Conservation (phyloP, 1,139 yeast species). For the Hyphopichia khmerensis region DNA sequence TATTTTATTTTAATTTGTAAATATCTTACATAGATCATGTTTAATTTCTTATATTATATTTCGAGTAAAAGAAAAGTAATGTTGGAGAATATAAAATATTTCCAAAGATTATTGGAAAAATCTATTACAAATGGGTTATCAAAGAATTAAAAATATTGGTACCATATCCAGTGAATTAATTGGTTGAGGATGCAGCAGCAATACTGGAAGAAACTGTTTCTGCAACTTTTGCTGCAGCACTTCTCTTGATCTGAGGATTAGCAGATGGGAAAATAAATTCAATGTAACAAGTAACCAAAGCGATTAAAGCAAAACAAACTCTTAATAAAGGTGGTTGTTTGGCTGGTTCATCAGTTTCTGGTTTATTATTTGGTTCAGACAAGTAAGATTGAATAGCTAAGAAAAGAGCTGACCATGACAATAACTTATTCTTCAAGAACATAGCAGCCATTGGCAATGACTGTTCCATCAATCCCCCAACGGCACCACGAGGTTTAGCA, state of each 20-base stretch:
- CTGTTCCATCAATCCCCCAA: constrained; percentile 50
- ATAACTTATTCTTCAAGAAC: constrained; percentile 52
- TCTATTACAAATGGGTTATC: neutral
- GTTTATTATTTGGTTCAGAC: constrained; percentile 46
- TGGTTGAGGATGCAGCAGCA: constrained; percentile 11
- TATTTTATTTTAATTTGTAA: neutral
- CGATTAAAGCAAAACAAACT: constrained; percentile 45
- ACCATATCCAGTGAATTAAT: neutral
- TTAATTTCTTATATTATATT: constrained; percentile 1
- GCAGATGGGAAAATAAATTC: constrained; percentile 44
- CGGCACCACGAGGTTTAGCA: constrained; percentile 48
- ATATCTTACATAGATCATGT: neutral
- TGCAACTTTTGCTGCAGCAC: constrained; percentile 16
- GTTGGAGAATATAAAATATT: neutral
- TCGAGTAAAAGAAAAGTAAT: neutral
- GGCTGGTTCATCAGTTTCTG: constrained; percentile 22
- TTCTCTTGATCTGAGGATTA: constrained; percentile 25
- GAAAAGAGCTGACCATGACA: constrained; percentile 59
- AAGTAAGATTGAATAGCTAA: constrained; percentile 51
- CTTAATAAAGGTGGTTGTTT: constrained; percentile 43
- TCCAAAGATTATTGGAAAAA: neutral
- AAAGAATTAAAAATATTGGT: neutral
- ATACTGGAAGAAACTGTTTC: constrained; percentile 15
- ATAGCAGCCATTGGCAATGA: constrained; percentile 71
- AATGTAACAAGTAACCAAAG: constrained; percentile 53